These are phyloP conservation scores for Fraxinus baroniana DNA, from an alignment of 305 asterid genomes.

Conservation along the genomic window DNA sequence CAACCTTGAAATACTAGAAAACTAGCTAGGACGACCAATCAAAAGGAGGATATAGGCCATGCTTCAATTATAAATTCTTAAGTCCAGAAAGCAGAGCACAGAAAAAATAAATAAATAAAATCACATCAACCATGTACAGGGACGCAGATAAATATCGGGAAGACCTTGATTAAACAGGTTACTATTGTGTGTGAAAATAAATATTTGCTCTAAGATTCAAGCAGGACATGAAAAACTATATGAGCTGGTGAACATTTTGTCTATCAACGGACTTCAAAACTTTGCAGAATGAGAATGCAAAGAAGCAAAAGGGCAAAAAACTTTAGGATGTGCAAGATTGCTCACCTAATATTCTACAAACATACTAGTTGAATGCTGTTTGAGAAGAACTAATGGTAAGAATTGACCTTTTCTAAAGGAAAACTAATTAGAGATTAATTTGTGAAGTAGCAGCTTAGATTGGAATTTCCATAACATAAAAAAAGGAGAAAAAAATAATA, in stretches of 20 bases:
- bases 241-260: not conserved
- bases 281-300: not conserved
- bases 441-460: not conserved
- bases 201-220: not conserved
- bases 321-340: not conserved
- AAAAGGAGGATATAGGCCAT: not conserved
- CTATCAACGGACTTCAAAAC: not conserved
- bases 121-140: not conserved
- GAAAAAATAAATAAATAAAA: not conserved
- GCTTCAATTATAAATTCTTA: not conserved
- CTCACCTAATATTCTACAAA: not conserved
- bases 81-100: not conserved
- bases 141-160: not conserved
- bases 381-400: not conserved
- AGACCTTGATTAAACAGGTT: slow-evolving; percentile 3
- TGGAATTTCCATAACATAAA: not conserved
- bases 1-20: not conserved
- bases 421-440: not conserved
- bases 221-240: not conserved
- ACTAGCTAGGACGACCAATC: not conserved
- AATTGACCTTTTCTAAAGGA: not conserved
- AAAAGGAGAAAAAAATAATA: not conserved
- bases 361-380: not conserved
- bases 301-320: slow-evolving; percentile 3
- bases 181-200: not conserved